These are phyloP conservation scores for Fusarium sublunatum DNA, from an alignment of 2,329 filamentous ascomycete species.

Conservation along the genomic window DNA sequence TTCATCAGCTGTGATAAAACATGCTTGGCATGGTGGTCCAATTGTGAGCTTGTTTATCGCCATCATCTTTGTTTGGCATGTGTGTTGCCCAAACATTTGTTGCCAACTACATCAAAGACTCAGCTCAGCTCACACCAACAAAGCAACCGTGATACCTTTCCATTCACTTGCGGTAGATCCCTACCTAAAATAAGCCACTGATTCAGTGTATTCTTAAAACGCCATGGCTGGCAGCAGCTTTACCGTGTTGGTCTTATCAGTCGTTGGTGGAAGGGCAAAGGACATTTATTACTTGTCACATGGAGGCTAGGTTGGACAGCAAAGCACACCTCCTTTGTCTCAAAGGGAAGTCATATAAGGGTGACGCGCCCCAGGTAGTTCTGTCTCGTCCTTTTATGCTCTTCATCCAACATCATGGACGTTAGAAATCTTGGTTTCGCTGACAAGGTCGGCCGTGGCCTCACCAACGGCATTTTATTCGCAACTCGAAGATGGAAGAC, in stretches of 20 bases:
- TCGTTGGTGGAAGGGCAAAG: not conserved
- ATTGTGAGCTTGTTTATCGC: not conserved
- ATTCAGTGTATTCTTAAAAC: not conserved
- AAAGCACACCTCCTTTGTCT: not conserved
- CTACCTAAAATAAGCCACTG: not conserved
- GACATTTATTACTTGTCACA: not conserved
- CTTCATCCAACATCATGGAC: slow-evolving; percentile 16
- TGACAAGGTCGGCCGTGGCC: slow-evolving; percentile 20
- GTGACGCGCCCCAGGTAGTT: too few species aligned
- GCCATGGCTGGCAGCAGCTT: not conserved
- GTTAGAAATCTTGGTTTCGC: slow-evolving; percentile 8
- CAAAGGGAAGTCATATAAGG: not conserved
- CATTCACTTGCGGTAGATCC: not conserved
- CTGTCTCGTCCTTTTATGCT: not conserved
- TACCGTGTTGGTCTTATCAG: not conserved
- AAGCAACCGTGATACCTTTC: not conserved
- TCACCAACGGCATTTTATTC: slow-evolving; percentile 15
- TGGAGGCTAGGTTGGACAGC: not conserved
- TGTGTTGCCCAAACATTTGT: not conserved
- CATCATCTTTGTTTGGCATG: not conserved
- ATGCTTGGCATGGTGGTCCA: not conserved
- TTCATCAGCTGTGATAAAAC: not conserved
- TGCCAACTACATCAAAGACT: not conserved
- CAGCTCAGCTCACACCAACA: not conserved
- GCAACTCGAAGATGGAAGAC: slow-evolving; percentile 11